These are phyloP conservation scores for Lippia alba DNA, from an alignment of 305 asterid species.

Conservation along the genomic window DNA sequence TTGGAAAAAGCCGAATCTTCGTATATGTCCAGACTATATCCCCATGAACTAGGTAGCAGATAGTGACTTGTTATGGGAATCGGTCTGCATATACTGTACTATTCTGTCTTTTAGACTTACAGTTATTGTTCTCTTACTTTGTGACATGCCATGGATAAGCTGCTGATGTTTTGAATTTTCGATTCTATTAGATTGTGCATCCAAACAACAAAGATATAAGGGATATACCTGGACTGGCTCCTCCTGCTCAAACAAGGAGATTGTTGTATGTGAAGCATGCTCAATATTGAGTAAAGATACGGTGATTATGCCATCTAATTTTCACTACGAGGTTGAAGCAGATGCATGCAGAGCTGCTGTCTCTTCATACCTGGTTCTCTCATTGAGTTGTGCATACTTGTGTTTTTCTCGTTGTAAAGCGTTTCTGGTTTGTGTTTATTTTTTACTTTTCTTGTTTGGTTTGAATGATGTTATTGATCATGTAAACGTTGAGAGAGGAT, in stretches of 20 bases:
- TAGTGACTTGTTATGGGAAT: constrained; percentile 8
- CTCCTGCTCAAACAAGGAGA: constrained; percentile 95
- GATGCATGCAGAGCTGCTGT: not conserved
- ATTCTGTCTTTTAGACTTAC: constrained; percentile 10
- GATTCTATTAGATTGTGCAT: constrained; percentile 67
- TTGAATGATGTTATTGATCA: constrained; percentile 3
- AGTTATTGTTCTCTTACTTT: not conserved
- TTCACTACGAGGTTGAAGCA: constrained; percentile 29
- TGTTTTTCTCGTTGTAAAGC: constrained; percentile 11
- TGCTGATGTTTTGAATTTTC: constrained; percentile 30
- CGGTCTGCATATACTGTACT: not conserved
- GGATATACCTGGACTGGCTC: constrained; percentile 97
- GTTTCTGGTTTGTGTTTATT: constrained; percentile 20
- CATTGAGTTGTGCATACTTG: constrained; percentile 48
- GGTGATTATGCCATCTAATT: constrained; percentile 33
- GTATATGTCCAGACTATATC: not conserved
- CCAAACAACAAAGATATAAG: constrained; percentile 85
- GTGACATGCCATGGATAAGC: not conserved
- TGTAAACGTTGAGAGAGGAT: constrained; percentile 15
- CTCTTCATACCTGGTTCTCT: constrained; percentile 10
- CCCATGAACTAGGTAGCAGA: constrained; percentile 22
- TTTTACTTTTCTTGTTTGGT: not conserved
- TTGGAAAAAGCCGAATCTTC: not conserved
- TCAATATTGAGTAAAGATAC: constrained; percentile 34
- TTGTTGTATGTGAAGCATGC: constrained; percentile 58